These are phyloP conservation scores for Paramecium sonneborni DNA, from an alignment of 73 alveolate species.

Conservation along the genomic window DNA sequence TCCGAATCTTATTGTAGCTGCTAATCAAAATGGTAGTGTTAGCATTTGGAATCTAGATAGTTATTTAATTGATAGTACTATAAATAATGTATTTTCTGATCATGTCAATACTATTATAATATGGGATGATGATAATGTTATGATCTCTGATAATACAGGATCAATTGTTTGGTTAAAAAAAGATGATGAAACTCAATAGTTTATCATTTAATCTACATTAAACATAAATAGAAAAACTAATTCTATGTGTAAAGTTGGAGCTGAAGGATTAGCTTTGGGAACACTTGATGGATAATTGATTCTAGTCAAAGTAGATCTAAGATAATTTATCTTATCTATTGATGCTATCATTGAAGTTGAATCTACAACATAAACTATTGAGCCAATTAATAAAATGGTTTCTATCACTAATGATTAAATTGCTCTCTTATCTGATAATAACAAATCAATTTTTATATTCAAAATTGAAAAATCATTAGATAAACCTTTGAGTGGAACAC, in stretches of 20 bases:
- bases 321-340: background rate
- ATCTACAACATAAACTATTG: background rate
- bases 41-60: background rate
- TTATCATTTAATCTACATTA: background rate
- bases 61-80: background rate
- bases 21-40: constrained; percentile 14
- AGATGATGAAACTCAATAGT: background rate
- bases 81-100: background rate
- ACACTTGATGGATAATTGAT: background rate
- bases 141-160: background rate
- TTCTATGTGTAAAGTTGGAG: constrained; percentile 17
- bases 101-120: background rate
- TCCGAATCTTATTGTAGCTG: constrained; percentile 23
- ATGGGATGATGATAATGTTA: constrained; percentile 54
- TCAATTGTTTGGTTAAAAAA: constrained; percentile 1
- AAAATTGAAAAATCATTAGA: constrained; percentile 39
- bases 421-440: background rate
- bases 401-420: constrained; percentile 14
- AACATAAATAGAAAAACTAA: background rate
- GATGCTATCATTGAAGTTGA: background rate
- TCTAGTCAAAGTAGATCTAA: constrained; percentile 15
- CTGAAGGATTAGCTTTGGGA: constrained; percentile 23
- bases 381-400: background rate
- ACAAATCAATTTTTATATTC: background rate
- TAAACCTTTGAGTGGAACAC: constrained; percentile 1